Evolutionary conservation across 345 rosid genomes (phyloP), one percentile per base, ranked within the genome.

Genomic region (Clarkia xantiana): DNA sequence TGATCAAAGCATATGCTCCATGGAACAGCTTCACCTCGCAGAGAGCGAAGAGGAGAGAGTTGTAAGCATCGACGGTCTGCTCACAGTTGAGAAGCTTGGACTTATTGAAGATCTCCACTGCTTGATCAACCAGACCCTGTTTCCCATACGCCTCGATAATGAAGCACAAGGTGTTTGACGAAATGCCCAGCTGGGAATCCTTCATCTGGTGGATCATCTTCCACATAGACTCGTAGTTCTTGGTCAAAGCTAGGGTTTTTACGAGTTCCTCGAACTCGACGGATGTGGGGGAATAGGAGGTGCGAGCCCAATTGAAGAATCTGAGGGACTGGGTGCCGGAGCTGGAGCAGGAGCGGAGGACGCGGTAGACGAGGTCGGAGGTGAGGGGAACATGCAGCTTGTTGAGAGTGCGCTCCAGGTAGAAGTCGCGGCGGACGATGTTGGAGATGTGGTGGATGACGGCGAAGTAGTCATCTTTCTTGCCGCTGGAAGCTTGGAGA

Each of bases 231-330:
- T 84, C 72, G 54, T 79, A 83, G 10, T 78, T 74, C 23, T 79
- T 67, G 47, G 78, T 68, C 0, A 57, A 53, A 42, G 81, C 80
- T 10, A 90, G 66, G 57, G 74, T 83, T 67, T 69, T 76, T 44
- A 81, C 67, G 45, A 86, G 79, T 67, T 86, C 78, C 58, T 86
- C 89, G 46, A 67, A 77, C 19, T 90, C 84, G 10, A 75, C 49
- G 2, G 91, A 76, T 18, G 94, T 81, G 14, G 96, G 93, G 11
- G 58, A 44, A 69, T 90, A 83, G 45, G 14, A 34, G 5, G 80
- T 63, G 22, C 79, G 76, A 1, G 84, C 94, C 93, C 97, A 86
- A 15, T 80, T 72, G 77, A 90, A 83, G 86, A 86, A 90, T 20
- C 89, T 77, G 65, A 86, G 57, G n/a, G 89, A 81, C 29, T 81